Base-by-base conservation (phyloP, 1,139 yeast genomes). In the Debaryomyces subglobosus region DNA sequence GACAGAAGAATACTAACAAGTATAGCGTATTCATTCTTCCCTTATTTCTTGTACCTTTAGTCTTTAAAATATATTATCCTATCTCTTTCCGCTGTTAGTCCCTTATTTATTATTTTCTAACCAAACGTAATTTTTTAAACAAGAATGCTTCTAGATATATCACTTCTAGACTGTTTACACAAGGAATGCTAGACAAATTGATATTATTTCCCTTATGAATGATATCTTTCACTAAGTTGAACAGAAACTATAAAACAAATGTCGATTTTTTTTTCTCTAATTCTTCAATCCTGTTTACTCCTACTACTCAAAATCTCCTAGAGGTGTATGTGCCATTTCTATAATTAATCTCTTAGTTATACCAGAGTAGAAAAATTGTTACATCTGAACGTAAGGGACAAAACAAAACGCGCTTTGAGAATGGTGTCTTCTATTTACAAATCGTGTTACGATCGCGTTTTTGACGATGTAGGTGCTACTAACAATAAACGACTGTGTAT, bases 11-110 rank as follows among this genome's bases (percentile, higher is more conserved):
- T 33, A 34, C 44, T 18, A 43, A 32, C 40, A 29, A 44, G 36
- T 39, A 34, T 33, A 40, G 42, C 46, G 40, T 43, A 21, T 29
- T 42, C 34, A 27, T 39, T 32, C 33, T 46, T 44, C 47, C 97
- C 96, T 37, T 18, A 20, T 27, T 41, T 32, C 44, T 33, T 32
- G 18, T 29, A 20, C 24, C 23, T 41, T 8, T 21, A 35, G 38
- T 20, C 10, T 21, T 12, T 15, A n/a, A 3, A 18, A 16, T 12
- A 32, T 29, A 18, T 27, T 32, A 15, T 21, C 20, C 46, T 29
- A 21, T 15, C 6, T 34, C n/a, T 37, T 34, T 15, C 27, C 35
- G 27, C 15, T 32, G 30, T 39, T 13, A 24, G 13, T 16, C 23
- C 6, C 36, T 40, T 25, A 38, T 24, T 38, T 38, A 38, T 38